Percentiles rank a stretch among this genome's conserved stretches.
These are phyloP conservation scores for Nakaseomyces uthaithaninus DNA, from an alignment of 1,139 yeast genomes.

Conservation along the genomic window DNA sequence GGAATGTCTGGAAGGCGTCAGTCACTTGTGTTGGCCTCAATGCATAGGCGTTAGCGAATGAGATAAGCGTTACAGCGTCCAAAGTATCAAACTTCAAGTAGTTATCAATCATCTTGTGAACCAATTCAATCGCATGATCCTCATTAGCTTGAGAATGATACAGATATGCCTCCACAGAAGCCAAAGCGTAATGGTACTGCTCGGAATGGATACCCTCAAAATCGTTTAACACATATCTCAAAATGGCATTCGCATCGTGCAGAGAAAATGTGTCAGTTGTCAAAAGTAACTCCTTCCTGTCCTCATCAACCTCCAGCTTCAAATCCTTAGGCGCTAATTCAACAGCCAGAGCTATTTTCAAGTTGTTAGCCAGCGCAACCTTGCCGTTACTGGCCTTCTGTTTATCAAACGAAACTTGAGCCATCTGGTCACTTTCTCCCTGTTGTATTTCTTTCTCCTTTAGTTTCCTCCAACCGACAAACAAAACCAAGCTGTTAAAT, in stretches of 20 bases:
- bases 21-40: constrained; percentile 28
- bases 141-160: constrained; percentile 14
- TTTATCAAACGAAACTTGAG: constrained; percentile 38
- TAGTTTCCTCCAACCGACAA: no score
- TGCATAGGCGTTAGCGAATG: constrained; percentile 34
- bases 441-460: not conserved
- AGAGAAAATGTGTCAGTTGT: constrained; percentile 38
- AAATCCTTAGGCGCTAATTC: constrained; percentile 21
- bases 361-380: constrained; percentile 44
- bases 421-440: not conserved
- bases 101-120: constrained; percentile 32
- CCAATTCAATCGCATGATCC: constrained; percentile 25
- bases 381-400: constrained; percentile 31
- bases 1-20: constrained; percentile 28
- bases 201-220: constrained; percentile 34
- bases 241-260: constrained; percentile 76
- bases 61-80: constrained; percentile 31
- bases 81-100: constrained; percentile 22
- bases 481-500: no score
- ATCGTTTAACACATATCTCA: constrained; percentile 53
- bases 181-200: constrained; percentile 35
- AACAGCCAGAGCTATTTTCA: constrained; percentile 52
- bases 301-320: constrained; percentile 31
- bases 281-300: constrained; percentile 26
- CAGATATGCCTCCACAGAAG: constrained; percentile 28